Conservation (phyloP, 495 filamentous ascomycete species). For the Penicillium daleae region DNA sequence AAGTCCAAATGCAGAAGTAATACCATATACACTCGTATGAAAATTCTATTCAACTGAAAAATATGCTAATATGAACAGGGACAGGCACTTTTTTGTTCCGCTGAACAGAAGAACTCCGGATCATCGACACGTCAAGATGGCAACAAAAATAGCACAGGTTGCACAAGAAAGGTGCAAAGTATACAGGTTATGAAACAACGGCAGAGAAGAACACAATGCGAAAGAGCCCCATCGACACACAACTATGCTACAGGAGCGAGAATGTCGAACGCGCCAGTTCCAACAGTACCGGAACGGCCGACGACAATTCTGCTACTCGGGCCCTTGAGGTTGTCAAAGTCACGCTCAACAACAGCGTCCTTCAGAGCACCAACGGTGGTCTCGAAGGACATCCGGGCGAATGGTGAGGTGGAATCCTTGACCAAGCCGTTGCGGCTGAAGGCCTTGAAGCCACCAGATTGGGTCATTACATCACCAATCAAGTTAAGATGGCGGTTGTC, state of each 20-base stretch:
- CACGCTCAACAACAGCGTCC: constrained; percentile 86
- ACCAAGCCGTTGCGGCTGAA: constrained; percentile 88
- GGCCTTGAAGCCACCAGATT: constrained; percentile 80
- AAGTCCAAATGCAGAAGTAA: background rate
- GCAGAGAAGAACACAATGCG: constrained; percentile 16
- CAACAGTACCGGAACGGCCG: constrained; percentile 77
- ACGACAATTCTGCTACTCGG: constrained; percentile 89
- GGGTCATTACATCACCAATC: constrained; percentile 96
- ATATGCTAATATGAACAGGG: constrained; percentile 42
- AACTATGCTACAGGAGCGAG: constrained; percentile 64
- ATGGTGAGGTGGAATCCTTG: constrained; percentile 79
- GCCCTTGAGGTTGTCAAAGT: constrained; percentile 83
- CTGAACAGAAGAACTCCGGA: constrained; percentile 50
- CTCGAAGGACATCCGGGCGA: constrained; percentile 99
- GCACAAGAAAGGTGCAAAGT: constrained; percentile 22
- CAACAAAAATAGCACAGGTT: constrained; percentile 28
- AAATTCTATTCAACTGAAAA: constrained; percentile 34
- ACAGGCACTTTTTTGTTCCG: constrained; percentile 45
- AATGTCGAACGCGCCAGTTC: constrained; percentile 92
- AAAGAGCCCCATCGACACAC: constrained; percentile 26
- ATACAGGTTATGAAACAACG: constrained; percentile 26
- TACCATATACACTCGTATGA: background rate
- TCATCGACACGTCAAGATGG: constrained; percentile 41
- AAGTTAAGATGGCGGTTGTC: constrained; percentile 92
- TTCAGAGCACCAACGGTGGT: constrained; percentile 91